Percentiles rank a stretch among this genome's conserved stretches.
Evolutionary conservation across 805 yeast species (phyloP).

Genomic region (Zygosaccharomyces siamensis): DNA sequence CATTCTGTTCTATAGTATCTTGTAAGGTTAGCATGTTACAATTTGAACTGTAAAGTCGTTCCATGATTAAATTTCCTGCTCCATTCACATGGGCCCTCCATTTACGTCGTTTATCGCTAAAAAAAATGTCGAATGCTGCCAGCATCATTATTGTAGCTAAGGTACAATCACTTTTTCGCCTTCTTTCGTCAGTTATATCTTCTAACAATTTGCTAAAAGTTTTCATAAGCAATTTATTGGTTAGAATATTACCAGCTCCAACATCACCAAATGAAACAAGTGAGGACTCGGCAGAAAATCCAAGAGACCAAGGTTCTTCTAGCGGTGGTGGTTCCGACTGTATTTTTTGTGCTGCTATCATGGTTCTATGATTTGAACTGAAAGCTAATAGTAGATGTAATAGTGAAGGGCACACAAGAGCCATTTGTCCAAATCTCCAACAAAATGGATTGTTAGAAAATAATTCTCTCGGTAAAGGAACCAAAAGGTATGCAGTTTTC

Average conservation of each 20-base stretch:
- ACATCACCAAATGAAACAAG: not conserved
- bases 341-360: conserved; percentile 14
- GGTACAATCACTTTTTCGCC: conserved; percentile 61
- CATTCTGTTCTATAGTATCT: conserved; percentile 17
- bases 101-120: conserved; percentile 40
- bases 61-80: conserved; percentile 54
- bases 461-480: conserved; percentile 57
- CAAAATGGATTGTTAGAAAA: conserved; percentile 64
- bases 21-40: conserved; percentile 12
- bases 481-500: conserved; percentile 55
- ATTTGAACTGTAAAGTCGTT: conserved; percentile 12
- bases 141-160: conserved; percentile 57
- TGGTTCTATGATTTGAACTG: conserved; percentile 40
- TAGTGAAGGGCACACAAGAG: conserved; percentile 49
- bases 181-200: conserved; percentile 45
- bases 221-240: conserved; percentile 50
- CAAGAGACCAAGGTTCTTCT: not conserved
- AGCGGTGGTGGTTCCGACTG: not conserved
- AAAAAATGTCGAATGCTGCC: conserved; percentile 52
- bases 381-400: conserved; percentile 52
- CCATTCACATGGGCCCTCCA: conserved; percentile 67
- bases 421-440: conserved; percentile 60
- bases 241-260: conserved; percentile 30
- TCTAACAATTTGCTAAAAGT: conserved; percentile 54
- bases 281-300: not conserved